Evolutionary conservation across 2,329 filamentous ascomycete genomes (phyloP), one percentile per base, ranked within the genome.

Genomic region (Fusarium fujikuroi): DNA sequence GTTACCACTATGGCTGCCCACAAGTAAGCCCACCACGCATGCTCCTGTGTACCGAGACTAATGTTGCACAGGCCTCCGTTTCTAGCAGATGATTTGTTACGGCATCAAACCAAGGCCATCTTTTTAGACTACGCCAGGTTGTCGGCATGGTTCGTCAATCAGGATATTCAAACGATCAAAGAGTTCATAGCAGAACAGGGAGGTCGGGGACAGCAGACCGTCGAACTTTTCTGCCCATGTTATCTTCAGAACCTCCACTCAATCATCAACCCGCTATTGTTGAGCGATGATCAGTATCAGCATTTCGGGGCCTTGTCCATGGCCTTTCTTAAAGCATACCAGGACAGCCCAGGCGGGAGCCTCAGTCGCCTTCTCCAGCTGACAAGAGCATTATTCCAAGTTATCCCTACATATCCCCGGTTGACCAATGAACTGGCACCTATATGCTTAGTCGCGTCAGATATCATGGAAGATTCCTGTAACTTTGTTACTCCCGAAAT

Each of bases 101-200:
- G 80, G 10, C 75, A 80, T 5, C 72, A 81, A 12, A 66, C 75
- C n/a, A 57, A 77, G 56, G 69, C 72, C 2, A 81, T 87, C 46
- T 86, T 84, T 69, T 68, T 72, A 15, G 76, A 77, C 4, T 87
- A 86, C 70, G 84, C 87, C n/a, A 83, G 80, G 63, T 77, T 92
- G 49, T 82, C 88, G 3, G 87, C 85, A 18, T 84, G 84, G 67
- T 87, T 91, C 66, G 80, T 90, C 59, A 77, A 81, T 19, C 79
- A 89, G 68, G 90, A 92, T 75, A 63, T 66, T 43, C 49, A 67
- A 16, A 70, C 60, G 14, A 34, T 80, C 12, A 69, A 70, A 43
- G 75, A 77, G 19, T 66, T 70, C 21, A 60, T 42, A 30, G 59
- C 52, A n/a, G 44, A 59, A 4, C 68, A 69, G 32, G 44, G 56